Conservation (phyloP, 208 protist genomes). For the Porcisia hertigi region DNA sequence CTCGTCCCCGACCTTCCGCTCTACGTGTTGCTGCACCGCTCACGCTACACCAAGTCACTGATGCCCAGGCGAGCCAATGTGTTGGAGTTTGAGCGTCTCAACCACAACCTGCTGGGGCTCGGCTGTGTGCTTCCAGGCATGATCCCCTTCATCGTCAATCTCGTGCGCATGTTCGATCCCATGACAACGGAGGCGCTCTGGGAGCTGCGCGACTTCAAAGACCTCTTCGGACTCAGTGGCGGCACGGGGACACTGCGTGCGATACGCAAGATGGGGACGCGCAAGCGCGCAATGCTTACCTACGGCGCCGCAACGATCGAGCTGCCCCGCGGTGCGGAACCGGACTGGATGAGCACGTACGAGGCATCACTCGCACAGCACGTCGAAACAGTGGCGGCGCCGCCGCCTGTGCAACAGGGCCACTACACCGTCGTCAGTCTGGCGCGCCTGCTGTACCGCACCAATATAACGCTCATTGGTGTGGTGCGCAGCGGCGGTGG, state of each 20-base stretch:
- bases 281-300: slow-evolving; percentile 42
- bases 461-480: slow-evolving; percentile 35
- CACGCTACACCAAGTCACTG: slow-evolving; percentile 38
- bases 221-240: slow-evolving; percentile 33
- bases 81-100: slow-evolving; percentile 44
- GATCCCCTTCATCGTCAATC: slow-evolving; percentile 36
- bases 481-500: slow-evolving; percentile 15
- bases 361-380: slow-evolving; percentile 48
- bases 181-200: slow-evolving; percentile 33
- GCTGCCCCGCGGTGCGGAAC: slow-evolving; percentile 18
- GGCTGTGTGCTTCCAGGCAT: slow-evolving; percentile 41
- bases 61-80: slow-evolving; percentile 34
- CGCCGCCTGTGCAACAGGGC: slow-evolving; percentile 21
- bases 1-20: slow-evolving; percentile 34
- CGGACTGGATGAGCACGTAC: slow-evolving; percentile 42
- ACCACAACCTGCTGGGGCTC: slow-evolving; percentile 40
- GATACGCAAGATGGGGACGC: slow-evolving; percentile 26
- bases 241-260: slow-evolving; percentile 29
- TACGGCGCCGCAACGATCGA: slow-evolving; percentile 31
- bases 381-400: slow-evolving; percentile 26
- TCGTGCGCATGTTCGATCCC: slow-evolving; percentile 42
- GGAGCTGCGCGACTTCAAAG: slow-evolving; percentile 37
- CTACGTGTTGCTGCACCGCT: slow-evolving; percentile 41
- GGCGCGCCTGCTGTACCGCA: slow-evolving; percentile 30
- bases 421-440: slow-evolving; percentile 38